Conservation (phyloP, 352 stramenopile species). For the Globisporangium takayamanum region DNA sequence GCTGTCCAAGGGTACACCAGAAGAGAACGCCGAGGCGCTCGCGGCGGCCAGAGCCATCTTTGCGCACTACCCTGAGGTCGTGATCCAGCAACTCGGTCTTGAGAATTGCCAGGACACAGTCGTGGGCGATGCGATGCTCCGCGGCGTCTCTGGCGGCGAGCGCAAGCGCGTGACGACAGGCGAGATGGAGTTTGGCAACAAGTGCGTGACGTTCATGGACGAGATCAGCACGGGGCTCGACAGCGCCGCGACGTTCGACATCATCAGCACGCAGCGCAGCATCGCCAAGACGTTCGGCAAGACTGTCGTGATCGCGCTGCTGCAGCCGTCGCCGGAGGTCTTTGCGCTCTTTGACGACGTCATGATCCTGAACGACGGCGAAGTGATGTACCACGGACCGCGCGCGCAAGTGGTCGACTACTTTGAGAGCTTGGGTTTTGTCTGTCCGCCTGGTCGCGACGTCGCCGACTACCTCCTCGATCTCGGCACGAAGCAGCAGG, state of each 20-base stretch:
- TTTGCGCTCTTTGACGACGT: constrained; percentile 56
- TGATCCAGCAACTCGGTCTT: constrained; percentile 2
- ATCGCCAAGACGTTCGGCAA: constrained; percentile 31
- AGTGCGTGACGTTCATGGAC: constrained; percentile 66
- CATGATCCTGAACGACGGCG: constrained; percentile 45
- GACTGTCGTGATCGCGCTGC: constrained; percentile 46
- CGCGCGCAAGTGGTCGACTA: constrained; percentile 26
- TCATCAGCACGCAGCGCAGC: constrained; percentile 55
- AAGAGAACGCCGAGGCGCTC: neutral
- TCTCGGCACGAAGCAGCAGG: constrained; percentile 33
- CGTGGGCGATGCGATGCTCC: constrained; percentile 28
- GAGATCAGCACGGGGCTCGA: constrained; percentile 91
- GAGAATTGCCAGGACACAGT: constrained; percentile 1
- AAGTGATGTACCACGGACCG: constrained; percentile 59
- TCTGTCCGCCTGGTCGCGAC: constrained; percentile 35
- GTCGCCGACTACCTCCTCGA: constrained; percentile 50
- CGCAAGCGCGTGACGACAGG: constrained; percentile 42
- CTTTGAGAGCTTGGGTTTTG: constrained; percentile 33
- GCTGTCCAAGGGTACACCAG: neutral
- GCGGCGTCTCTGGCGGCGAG: constrained; percentile 45
- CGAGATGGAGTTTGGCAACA: constrained; percentile 59
- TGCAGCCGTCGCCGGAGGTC: constrained; percentile 51
- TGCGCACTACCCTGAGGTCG: neutral
- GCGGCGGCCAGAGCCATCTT: neutral
- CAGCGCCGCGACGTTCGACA: constrained; percentile 85